phyloP scores from a whole-genome alignment of 371 early-diverging fungal genomes.

The Syncephalis plumigaleata region DNA sequence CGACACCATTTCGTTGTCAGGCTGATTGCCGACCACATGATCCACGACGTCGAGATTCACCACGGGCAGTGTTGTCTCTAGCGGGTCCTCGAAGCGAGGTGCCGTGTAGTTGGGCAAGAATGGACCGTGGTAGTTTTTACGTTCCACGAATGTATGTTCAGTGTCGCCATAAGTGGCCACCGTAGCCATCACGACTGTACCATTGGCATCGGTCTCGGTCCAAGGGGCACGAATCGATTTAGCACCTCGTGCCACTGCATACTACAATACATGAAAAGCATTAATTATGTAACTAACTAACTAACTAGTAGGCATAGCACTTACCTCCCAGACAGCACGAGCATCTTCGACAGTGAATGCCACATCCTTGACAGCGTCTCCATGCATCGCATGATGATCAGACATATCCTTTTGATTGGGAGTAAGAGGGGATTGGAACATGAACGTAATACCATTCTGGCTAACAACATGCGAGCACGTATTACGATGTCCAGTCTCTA shows the following conservation, averaged over 20 bases:
- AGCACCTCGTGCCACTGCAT: slow-evolving; percentile 78
- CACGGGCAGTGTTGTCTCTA: slow-evolving; percentile 43
- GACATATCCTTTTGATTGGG: slow-evolving; percentile 62
- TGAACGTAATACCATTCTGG: slow-evolving; percentile 64
- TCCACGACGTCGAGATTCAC: slow-evolving; percentile 60
- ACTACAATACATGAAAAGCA: no score
- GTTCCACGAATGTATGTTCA: slow-evolving; percentile 85
- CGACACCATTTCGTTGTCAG: slow-evolving; percentile 74
- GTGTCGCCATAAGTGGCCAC: slow-evolving; percentile 83
- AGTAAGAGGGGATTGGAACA: slow-evolving; percentile 81
- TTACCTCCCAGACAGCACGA: slow-evolving; percentile 47
- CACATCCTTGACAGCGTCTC: slow-evolving; percentile 91
- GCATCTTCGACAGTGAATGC: slow-evolving; percentile 85
- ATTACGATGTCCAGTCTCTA: slow-evolving; percentile 86
- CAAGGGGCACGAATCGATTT: slow-evolving; percentile 66
- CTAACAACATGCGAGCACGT: slow-evolving; percentile 72
- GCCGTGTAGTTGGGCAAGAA: slow-evolving; percentile 74
- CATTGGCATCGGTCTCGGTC: slow-evolving; percentile 65
- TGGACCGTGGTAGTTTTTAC: slow-evolving; percentile 57
- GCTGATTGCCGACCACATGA: slow-evolving; percentile 93
- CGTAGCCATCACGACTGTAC: slow-evolving; percentile 81
- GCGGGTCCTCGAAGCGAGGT: slow-evolving; percentile 37
- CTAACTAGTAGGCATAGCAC: no score
- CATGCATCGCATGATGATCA: slow-evolving; percentile 60
- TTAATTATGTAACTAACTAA: no score